Evolutionary conservation across 371 early-diverging fungal species (phyloP), one percentile per base, ranked within the genome.

Genomic region (Actinomucor elegans): DNA sequence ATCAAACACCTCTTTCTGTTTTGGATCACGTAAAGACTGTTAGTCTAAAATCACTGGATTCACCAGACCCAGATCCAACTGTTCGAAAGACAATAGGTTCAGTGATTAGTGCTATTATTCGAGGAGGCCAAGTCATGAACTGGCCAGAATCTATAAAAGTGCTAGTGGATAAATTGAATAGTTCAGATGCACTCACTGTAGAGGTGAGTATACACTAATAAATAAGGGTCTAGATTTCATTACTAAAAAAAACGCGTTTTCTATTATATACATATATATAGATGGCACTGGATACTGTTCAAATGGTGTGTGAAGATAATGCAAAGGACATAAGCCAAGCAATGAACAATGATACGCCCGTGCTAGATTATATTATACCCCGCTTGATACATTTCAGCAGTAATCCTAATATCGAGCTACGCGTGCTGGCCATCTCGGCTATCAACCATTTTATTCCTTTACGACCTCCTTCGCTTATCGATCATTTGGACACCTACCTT

Each of bases 231-330:
- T n/a, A n/a, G n/a, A n/a, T n/a, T n/a, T n/a, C n/a, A n/a, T n/a
- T n/a, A n/a, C n/a, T n/a, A n/a, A n/a, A n/a, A n/a, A n/a, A n/a
- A n/a, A n/a, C n/a, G n/a, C n/a, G n/a, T n/a, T n/a, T n/a, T n/a
- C n/a, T n/a, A n/a, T n/a, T n/a, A n/a, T n/a, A n/a, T 15, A 15
- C 8, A 8, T 34, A 14, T 15, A n/a, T 44, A 3, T 69, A 93
- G 93, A 89, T 91, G 52, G 81, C 92, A 3, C 87, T 91, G 62
- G 85, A 86, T 61, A 89, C 92, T 4, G 59, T 97, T 58, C 77
- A 82, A 66, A 95, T 91, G 73, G 89, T 96, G 48, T 94, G 96
- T 71, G 97, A 96, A 61, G 98, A 96, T 64, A 87, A 83, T 32
- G 76, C 88, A 38, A 72, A 67, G 4, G 88, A 90, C 42, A 78